Percentiles rank a stretch among this genome's conserved stretches.
Evolutionary conservation across 2,329 filamentous ascomycete genomes (phyloP).

Genomic region (Capronia coronata): DNA sequence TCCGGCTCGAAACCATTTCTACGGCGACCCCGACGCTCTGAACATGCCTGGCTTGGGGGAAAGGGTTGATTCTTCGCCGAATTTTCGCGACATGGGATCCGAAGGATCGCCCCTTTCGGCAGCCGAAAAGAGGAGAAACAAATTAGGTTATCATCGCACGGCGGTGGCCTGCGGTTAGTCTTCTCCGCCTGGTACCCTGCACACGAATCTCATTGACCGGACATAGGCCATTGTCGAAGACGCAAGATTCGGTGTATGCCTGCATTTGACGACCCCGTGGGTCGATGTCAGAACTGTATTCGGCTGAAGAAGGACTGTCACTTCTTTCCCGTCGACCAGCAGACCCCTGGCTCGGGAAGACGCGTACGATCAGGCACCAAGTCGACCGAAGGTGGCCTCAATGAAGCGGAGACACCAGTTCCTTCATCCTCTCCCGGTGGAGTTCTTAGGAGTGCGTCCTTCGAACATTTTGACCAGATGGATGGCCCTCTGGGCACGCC

Average conservation of each 20-base stretch:
- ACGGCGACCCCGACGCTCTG: slow-evolving; percentile 3
- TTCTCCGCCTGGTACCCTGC: background rate
- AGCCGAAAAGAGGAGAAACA: slow-evolving; percentile 72
- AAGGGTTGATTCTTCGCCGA: slow-evolving; percentile 43
- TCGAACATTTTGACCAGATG: slow-evolving; percentile 14
- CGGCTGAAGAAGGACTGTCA: slow-evolving; percentile 90
- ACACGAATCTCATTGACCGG: slow-evolving; percentile 13
- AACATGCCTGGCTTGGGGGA: slow-evolving; percentile 31
- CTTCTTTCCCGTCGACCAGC: slow-evolving; percentile 82
- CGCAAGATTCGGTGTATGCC: slow-evolving; percentile 90
- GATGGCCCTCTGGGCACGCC: slow-evolving; percentile 9
- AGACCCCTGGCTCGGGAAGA: slow-evolving; percentile 47
- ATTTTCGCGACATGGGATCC: slow-evolving; percentile 39
- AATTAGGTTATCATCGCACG: slow-evolving; percentile 89
- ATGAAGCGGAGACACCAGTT: slow-evolving; percentile 41
- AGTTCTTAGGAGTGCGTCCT: slow-evolving; percentile 19
- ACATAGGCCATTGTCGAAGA: slow-evolving; percentile 76
- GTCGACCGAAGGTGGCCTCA: slow-evolving; percentile 37
- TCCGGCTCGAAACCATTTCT: slow-evolving; percentile 2
- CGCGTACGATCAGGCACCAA: slow-evolving; percentile 42
- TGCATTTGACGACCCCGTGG: slow-evolving; percentile 63
- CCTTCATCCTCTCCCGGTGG: slow-evolving; percentile 43
- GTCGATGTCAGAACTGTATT: slow-evolving; percentile 86
- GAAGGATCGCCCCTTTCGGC: slow-evolving; percentile 35
- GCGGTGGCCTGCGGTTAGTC: slow-evolving; percentile 91